Evolutionary conservation across 2,329 filamentous ascomycete species (phyloP).

Genomic region (Tolypocladium inflatum): DNA sequence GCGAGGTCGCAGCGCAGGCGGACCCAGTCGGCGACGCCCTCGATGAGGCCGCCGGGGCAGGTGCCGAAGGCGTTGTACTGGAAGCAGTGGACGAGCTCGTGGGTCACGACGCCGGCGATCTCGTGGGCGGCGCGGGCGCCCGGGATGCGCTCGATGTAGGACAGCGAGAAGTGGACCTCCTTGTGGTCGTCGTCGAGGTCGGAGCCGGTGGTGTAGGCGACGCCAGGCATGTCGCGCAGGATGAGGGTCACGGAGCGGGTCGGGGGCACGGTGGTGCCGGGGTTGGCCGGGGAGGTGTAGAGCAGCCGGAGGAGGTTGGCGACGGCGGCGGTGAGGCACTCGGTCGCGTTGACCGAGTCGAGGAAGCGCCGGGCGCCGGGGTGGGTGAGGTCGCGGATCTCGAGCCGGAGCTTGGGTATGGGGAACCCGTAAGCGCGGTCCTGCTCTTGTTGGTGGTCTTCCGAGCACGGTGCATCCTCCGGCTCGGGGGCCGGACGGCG

Average conservation of each 20-base stretch:
- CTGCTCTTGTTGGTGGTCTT: not conserved
- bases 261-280: constrained; percentile 37
- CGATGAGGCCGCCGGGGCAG: constrained; percentile 69
- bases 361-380: constrained; percentile 60
- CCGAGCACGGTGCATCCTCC: not conserved
- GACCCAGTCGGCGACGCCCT: constrained; percentile 92
- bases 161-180: constrained; percentile 79
- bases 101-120: constrained; percentile 73
- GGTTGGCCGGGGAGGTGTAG: constrained; percentile 44
- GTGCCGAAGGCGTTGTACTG: constrained; percentile 61
- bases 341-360: constrained; percentile 49
- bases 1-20: constrained; percentile 61
- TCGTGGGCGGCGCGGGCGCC: constrained; percentile 42
- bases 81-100: constrained; percentile 93
- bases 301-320: constrained; percentile 61
- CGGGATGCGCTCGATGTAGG: constrained; percentile 54
- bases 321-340: constrained; percentile 54
- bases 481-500: not conserved
- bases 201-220: constrained; percentile 79
- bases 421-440: constrained; percentile 19
- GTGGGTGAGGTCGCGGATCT: constrained; percentile 48
- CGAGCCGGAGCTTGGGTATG: constrained; percentile 48
- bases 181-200: constrained; percentile 81
- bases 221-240: constrained; percentile 68
- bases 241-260: constrained; percentile 82